Evolutionary conservation across 2,329 filamentous ascomycete genomes (phyloP).

Genomic region (Xylaria sp.): DNA sequence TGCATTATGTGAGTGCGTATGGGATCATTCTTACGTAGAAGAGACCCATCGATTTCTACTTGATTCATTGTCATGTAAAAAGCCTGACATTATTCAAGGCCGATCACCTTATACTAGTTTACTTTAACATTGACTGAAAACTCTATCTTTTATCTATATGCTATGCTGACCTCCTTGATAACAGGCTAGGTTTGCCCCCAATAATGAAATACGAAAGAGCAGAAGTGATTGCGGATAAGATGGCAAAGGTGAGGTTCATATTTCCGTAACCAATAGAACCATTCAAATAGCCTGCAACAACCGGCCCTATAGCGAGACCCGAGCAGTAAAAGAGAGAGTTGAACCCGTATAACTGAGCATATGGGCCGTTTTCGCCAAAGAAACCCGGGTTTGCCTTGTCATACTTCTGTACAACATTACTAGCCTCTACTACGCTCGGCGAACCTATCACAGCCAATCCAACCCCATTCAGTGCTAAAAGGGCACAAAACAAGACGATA

Average conservation of each 20-base stretch:
- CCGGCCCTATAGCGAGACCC: constrained; percentile 69
- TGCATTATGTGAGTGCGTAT: too few species aligned
- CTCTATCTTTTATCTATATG: not conserved
- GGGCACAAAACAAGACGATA: constrained; percentile 44
- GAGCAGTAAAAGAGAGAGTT: constrained; percentile 71
- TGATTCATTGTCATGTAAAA: too few species aligned
- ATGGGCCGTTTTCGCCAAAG: constrained; percentile 67
- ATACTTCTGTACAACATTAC: constrained; percentile 65
- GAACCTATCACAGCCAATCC: constrained; percentile 66
- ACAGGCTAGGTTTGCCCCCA: constrained; percentile 54
- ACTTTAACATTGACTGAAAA: not conserved
- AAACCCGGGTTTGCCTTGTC: constrained; percentile 64
- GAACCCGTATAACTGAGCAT: constrained; percentile 73
- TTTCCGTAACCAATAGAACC: constrained; percentile 66
- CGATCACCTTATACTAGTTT: not conserved
- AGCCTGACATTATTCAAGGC: too few species aligned
- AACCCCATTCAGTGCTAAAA: constrained; percentile 58
- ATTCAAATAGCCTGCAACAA: constrained; percentile 64
- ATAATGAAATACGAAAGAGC: constrained; percentile 58
- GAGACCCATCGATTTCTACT: too few species aligned
- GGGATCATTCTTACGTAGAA: too few species aligned
- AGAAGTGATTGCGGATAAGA: constrained; percentile 57
- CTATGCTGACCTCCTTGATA: constrained; percentile 3
- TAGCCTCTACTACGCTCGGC: constrained; percentile 67
- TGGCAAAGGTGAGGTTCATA: constrained; percentile 65